Conservation (phyloP, 1,139 yeast species). For the Kodamaea sp. region DNA sequence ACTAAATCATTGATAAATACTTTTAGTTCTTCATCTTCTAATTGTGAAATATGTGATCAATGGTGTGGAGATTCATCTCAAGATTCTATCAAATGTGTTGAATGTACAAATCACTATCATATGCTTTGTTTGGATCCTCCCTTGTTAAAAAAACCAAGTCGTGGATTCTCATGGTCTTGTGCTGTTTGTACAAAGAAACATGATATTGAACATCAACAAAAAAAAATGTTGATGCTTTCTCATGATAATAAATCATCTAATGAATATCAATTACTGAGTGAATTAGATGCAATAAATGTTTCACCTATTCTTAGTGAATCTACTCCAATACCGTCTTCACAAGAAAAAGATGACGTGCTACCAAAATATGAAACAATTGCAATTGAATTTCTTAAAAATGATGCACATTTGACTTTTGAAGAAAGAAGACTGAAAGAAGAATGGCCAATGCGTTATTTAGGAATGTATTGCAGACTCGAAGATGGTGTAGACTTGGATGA, state of each 20-base stretch:
- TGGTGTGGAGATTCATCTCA: slow-evolving; percentile 65
- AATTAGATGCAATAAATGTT: slow-evolving; percentile 18
- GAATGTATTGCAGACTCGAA: slow-evolving; percentile 71
- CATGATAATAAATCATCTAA: slow-evolving; percentile 44
- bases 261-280: slow-evolving; percentile 29
- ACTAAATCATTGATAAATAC: slow-evolving; percentile 61
- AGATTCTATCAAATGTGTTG: slow-evolving; percentile 82
- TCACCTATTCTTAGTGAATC: slow-evolving; percentile 4
- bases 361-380: slow-evolving; percentile 66
- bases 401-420: slow-evolving; percentile 35
- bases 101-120: slow-evolving; percentile 68
- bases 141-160: slow-evolving; percentile 67
- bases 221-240: slow-evolving; percentile 40
- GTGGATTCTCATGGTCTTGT: slow-evolving; percentile 95
- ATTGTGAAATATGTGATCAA: slow-evolving; percentile 72
- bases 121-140: slow-evolving; percentile 89
- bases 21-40: slow-evolving; percentile 50
- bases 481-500: slow-evolving; percentile 80
- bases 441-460: slow-evolving; percentile 82
- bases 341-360: slow-evolving; percentile 17
- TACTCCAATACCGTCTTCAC: slow-evolving; percentile 2
- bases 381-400: slow-evolving; percentile 47
- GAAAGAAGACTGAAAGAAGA: slow-evolving; percentile 55
- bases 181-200: slow-evolving; percentile 61
- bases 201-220: slow-evolving; percentile 35